Percentiles rank a stretch among this genome's conserved stretches.
Evolutionary conservation across 257 asterid genomes (phyloP).

Genomic region (Haberlea rhodopensis): DNA sequence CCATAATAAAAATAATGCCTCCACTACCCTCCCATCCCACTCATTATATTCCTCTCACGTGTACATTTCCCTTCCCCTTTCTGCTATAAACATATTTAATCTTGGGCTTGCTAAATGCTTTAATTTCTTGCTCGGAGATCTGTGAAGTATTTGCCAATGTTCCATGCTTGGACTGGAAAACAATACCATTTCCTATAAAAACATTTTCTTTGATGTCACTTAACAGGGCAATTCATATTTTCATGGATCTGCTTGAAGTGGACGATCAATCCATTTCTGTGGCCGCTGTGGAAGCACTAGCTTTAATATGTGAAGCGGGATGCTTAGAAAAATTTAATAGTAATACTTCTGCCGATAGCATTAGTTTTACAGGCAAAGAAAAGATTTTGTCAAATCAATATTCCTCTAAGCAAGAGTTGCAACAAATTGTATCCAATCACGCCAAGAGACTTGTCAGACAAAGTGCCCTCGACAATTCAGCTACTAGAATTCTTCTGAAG

Average conservation of each 20-base stretch:
- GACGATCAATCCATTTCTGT: slow-evolving; percentile 27
- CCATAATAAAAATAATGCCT: no score
- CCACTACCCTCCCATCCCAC: no score
- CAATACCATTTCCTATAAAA: not conserved
- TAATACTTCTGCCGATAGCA: not conserved
- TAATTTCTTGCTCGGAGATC: not conserved
- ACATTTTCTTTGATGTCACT: not conserved
- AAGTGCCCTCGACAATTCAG: slow-evolving; percentile 24
- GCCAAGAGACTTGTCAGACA: slow-evolving; percentile 20
- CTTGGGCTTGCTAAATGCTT: no score
- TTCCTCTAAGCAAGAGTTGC: slow-evolving; percentile 25
- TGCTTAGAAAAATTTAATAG: slow-evolving; percentile 24
- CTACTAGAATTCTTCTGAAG: slow-evolving; percentile 16
- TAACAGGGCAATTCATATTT: slow-evolving; percentile 26
- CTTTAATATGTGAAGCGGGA: slow-evolving; percentile 35
- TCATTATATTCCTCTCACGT: no score
- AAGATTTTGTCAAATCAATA: slow-evolving; percentile 12
- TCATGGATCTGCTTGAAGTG: slow-evolving; percentile 28
- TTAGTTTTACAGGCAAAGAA: slow-evolving; percentile 20
- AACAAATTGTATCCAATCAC: slow-evolving; percentile 25
- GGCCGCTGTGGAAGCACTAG: slow-evolving; percentile 37
- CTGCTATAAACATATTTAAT: no score
- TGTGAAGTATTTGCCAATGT: not conserved
- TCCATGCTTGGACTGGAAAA: not conserved
- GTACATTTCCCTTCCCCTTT: no score